A percentile compares a stretch with the other conserved stretches of the same genome.
Evolutionary conservation across 2,329 filamentous ascomycete species (phyloP).

Genomic region (Ceratocystis alfenasii): DNA sequence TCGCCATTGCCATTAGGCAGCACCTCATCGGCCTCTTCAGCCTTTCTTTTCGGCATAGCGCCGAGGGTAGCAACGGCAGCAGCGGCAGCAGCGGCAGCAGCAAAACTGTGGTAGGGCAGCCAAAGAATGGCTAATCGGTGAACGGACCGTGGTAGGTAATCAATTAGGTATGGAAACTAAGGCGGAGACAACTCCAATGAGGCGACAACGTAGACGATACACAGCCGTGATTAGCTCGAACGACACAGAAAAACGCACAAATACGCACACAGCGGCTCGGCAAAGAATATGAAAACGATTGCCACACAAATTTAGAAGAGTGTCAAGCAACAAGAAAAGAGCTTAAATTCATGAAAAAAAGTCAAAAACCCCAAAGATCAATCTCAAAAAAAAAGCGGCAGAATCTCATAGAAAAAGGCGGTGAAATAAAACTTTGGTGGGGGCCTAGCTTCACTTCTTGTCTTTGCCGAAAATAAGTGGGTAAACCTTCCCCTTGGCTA

Average conservation of each 20-base stretch:
- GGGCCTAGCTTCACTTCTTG: background rate
- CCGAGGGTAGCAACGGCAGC: background rate
- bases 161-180: too few species aligned
- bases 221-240: background rate
- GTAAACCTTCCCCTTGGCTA: background rate
- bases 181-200: too few species aligned
- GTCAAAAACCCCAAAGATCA: background rate
- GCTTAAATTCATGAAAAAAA: background rate
- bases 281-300: background rate
- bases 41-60: slow-evolving; percentile 6
- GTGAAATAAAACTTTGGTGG: slow-evolving; percentile 9
- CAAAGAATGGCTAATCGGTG: too few species aligned
- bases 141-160: too few species aligned
- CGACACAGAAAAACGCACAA: too few species aligned
- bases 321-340: background rate
- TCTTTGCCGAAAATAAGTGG: background rate
- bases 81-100: background rate
- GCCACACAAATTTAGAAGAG: background rate
- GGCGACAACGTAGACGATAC: background rate
- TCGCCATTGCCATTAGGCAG: background rate
- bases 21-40: background rate
- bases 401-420: slow-evolving; percentile 9
- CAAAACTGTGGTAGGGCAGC: background rate
- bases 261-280: too few species aligned
- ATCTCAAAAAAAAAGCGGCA: slow-evolving; percentile 3